A percentile compares a stretch with the other conserved stretches of the same genome.
Conservation (phyloP, 805 yeast species). For the Priceomyces castillae region DNA sequence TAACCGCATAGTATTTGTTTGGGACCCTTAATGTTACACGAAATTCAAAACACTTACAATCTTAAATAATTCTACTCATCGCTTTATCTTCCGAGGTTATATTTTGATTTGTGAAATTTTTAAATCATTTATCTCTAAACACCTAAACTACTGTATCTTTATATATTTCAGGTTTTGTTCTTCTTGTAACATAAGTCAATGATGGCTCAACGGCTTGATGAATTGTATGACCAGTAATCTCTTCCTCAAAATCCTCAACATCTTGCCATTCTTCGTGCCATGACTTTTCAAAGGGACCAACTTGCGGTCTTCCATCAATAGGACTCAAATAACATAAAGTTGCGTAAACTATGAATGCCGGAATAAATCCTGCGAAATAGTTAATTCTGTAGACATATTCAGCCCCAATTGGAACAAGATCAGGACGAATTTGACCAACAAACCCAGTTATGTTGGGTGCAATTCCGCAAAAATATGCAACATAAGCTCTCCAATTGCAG, state of each 20-base stretch:
- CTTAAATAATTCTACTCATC: too few relatives aligned
- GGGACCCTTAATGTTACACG: too few relatives aligned
- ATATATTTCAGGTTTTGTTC: neutral
- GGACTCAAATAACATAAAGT: constrained; percentile 54
- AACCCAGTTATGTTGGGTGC: constrained; percentile 85
- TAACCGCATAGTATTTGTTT: neutral
- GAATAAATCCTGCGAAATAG: constrained; percentile 72
- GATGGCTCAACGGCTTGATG: constrained; percentile 17
- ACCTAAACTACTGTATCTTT: neutral
- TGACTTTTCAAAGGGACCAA: constrained; percentile 45
- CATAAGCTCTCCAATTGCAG: constrained; percentile 79
- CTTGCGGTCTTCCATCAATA: constrained; percentile 34
- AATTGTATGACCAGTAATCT: constrained; percentile 28
- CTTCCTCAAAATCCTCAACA: constrained; percentile 59
- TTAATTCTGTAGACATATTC: constrained; percentile 67
- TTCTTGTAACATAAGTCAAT: constrained; percentile 13
- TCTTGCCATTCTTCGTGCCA: constrained; percentile 65
- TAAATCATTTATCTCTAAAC: too few relatives aligned
- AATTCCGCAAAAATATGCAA: constrained; percentile 77
- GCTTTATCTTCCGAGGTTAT: neutral
- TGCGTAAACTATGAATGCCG: constrained; percentile 56
- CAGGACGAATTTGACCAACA: constrained; percentile 76
- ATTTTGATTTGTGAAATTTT: too few relatives aligned
- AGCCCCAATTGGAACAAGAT: constrained; percentile 73
- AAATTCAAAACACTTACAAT: too few relatives aligned